Percentiles rank a stretch among this genome's conserved stretches.
phyloP scores from a whole-genome alignment of 345 rosid species.

The Hevea brasiliensis region DNA sequence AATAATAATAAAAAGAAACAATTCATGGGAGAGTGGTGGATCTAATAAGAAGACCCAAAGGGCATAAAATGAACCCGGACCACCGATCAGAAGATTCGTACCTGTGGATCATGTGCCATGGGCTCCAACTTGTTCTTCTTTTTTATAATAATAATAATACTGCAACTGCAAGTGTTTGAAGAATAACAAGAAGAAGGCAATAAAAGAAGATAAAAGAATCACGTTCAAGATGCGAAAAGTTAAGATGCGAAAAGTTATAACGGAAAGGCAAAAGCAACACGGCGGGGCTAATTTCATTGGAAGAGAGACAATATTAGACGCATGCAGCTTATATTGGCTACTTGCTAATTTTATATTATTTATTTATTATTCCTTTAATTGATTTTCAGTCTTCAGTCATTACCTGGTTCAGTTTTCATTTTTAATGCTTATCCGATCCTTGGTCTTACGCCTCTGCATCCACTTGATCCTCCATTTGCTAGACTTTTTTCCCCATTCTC shows the following conservation, averaged over 20 bases:
- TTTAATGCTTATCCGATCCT: constrained; percentile 17
- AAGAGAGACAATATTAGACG: background rate
- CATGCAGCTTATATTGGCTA: background rate
- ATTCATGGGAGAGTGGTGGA: too few species aligned
- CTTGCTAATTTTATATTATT: too few species aligned
- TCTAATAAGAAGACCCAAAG: background rate
- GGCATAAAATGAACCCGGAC: constrained; percentile 10
- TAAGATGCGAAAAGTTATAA: too few species aligned
- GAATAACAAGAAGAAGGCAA: background rate
- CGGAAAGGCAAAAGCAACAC: background rate
- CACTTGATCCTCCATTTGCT: constrained; percentile 21
- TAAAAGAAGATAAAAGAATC: background rate
- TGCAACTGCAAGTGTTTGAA: background rate
- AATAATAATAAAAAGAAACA: too few species aligned
- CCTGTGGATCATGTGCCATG: constrained; percentile 36
- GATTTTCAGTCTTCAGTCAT: background rate
- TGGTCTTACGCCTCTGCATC: constrained; percentile 22
- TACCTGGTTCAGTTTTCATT: background rate
- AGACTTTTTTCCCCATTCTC: background rate
- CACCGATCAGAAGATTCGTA: background rate
- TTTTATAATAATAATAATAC: background rate
- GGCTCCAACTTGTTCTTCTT: constrained; percentile 16
- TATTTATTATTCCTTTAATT: background rate
- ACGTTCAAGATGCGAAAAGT: constrained; percentile 15
- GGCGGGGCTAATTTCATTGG: background rate